These are phyloP conservation scores for Arabidopsis lyrata DNA, from an alignment of 441 rosid species.

Conservation along the genomic window DNA sequence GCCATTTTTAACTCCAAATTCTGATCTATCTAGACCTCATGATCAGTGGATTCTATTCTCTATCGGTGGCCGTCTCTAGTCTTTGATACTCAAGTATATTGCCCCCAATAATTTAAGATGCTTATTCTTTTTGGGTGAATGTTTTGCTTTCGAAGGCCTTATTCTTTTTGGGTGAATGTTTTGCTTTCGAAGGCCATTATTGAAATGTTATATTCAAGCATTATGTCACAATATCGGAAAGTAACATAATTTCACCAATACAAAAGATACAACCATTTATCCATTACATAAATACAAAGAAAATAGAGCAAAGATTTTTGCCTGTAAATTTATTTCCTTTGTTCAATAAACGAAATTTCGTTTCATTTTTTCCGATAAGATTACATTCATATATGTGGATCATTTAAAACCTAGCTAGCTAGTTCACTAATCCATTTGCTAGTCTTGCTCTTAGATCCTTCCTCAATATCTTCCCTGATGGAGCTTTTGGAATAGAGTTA, in stretches of 20 bases:
- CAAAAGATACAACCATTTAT: background rate
- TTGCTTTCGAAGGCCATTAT: background rate
- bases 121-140: background rate
- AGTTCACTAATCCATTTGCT: slow-evolving; percentile 33
- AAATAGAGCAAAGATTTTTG: background rate
- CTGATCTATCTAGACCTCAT: background rate
- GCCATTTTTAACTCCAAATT: background rate
- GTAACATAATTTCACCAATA: background rate
- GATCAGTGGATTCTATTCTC: background rate
- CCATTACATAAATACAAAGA: background rate
- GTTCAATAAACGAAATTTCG: background rate
- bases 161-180: background rate
- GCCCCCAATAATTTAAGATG: background rate
- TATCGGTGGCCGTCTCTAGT: background rate
- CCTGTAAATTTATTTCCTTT: background rate
- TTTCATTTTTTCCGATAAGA: background rate
- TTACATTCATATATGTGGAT: background rate
- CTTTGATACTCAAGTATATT: background rate
- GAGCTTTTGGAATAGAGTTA: slow-evolving; percentile 58
- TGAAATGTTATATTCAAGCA: background rate
- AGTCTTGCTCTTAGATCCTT: slow-evolving; percentile 56
- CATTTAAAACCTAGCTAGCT: background rate
- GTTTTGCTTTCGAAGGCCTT: background rate
- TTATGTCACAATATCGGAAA: background rate
- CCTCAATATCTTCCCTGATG: slow-evolving; percentile 64